Base-by-base conservation (phyloP, 2,329 filamentous ascomycete species). In the Aureobasidium pullulans region DNA sequence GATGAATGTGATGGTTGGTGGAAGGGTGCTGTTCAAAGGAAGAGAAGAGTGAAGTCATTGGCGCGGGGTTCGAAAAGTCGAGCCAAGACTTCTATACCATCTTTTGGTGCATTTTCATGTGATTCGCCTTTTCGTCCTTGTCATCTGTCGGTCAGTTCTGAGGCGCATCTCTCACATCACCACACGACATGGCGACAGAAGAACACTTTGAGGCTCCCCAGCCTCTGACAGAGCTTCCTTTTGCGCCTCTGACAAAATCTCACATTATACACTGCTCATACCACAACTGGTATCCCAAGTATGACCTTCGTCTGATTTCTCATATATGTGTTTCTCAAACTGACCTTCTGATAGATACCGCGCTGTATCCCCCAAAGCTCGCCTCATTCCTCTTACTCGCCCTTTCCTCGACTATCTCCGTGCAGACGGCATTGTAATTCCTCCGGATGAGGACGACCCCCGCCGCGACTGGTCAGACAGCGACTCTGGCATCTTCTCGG, bases 211-310 rank as follows among this genome's bases (percentile, higher is more conserved):
- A 47, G 29, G 15, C 32, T 15, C 7, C 28, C 4, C 52, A 57
- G 50, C 42, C 63, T 37, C 64, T 70, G 36, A 71, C 62, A 43
- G 64, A 70, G 60, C 77, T 90, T 16, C 84, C 83, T 19, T 97
- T 99, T 69, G 89, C 91, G 19, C 90, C 90, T 1, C 83, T 96
- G 60, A 90, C 86, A 34, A 88, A 86, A 70, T 84, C 87, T 48
- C 93, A 99, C 69, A 95, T 99, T 62, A 78, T 96, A 58, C 88
- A 96, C 74, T 99, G 93, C 75, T 95, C 94, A 43, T 96, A 95
- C 73, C 89, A 96, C 71, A 84, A 81, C 62, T 99, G 94, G 94
- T 90, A 96, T 68, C 84, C 88, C 49, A 86, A 83, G 81, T 90
- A 76, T 68, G 6, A 50, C 49, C 47, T 56, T 31, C 44, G 54